Percentiles rank a stretch among this genome's conserved stretches.
Conservation (phyloP, 805 yeast species). For the Cyberlindnera nakhonratchasimensis region DNA sequence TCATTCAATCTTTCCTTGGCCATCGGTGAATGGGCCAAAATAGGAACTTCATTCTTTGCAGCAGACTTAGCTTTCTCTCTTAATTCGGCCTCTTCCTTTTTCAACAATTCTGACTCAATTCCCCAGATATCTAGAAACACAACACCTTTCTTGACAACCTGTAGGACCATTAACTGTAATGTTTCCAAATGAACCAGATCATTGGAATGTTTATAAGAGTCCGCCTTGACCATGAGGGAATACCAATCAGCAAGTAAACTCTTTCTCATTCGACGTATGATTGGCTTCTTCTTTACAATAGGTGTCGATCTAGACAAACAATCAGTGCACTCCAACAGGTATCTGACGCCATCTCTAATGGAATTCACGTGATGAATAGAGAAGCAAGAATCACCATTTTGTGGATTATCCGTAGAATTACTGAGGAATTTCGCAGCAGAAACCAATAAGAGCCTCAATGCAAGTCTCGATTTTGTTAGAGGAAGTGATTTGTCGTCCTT, state of each 20-base stretch:
- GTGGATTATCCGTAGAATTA: conserved; percentile 53
- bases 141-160: conserved; percentile 62
- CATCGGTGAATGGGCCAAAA: conserved; percentile 51
- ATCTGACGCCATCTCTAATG: conserved; percentile 70
- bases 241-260: conserved; percentile 78
- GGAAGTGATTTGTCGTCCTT: conserved; percentile 41
- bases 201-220: conserved; percentile 65
- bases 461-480: conserved; percentile 44
- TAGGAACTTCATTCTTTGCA: conserved; percentile 33
- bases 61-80: conserved; percentile 7
- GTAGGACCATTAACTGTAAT: conserved; percentile 59
- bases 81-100: conserved; percentile 13
- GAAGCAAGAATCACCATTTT: conserved; percentile 29
- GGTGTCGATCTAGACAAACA: conserved; percentile 74
- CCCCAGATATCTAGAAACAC: conserved; percentile 72
- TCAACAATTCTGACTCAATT: conserved; percentile 48
- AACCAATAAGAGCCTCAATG: conserved; percentile 52
- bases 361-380: conserved; percentile 44
- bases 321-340: conserved; percentile 59
- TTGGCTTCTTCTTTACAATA: conserved; percentile 58
- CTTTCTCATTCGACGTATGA: conserved; percentile 62
- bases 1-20: conserved; percentile 64
- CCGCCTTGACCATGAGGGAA: conserved; percentile 70
- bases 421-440: conserved; percentile 64
- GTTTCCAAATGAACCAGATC: conserved; percentile 56